Evolutionary conservation across 2,329 filamentous ascomycete genomes (phyloP), one percentile per base, ranked within the genome.

Genomic region (Passalora sequoiae): DNA sequence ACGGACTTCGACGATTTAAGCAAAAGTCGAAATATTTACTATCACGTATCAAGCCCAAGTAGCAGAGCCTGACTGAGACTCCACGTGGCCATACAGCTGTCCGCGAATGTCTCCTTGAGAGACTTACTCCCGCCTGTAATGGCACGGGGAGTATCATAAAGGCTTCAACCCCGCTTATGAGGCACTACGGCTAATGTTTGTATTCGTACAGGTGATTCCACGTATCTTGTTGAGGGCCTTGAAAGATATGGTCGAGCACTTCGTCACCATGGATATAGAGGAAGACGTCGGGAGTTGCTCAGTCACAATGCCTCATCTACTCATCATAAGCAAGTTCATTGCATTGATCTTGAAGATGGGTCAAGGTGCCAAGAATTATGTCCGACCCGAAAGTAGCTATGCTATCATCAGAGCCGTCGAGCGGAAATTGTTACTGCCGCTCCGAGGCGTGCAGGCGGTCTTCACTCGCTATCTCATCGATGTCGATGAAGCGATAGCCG

Each of bases 201-300:
- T n/a, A n/a, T 62, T 60, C 31, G 45, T 50, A 22, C 49, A 55
- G 37, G 38, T 62, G 10, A 44, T 63, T 12, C 59, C 57, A 6
- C 13, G 4, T n/a, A 42, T 43, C 8, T 49, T 64, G 4, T 40
- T 59, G 2, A 36, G 37, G 20, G 44, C 60, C 0, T 43, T 63
- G 4, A 31, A 37, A 19, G 30, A 33, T 3, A 44, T 47, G 10
- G 19, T 59, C 2, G 31, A 40, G 9, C 42, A 37, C 38, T 60
- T 55, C 43, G 42, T 46, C 24, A 36, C 13, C 4, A 44, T 44
- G 5, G 56, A 58, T 33, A 30, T 27, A 10, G 10, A 30, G 2
- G 19, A 39, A 4, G 44, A 29, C 16, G 40, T 19, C 2, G 10
- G 2, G 6, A 40, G 37, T 10, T 16, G 32, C 21, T 31, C 41